Evolutionary conservation across 2,329 filamentous ascomycete genomes (phyloP).

Genomic region (Diaporthe caulivora): DNA sequence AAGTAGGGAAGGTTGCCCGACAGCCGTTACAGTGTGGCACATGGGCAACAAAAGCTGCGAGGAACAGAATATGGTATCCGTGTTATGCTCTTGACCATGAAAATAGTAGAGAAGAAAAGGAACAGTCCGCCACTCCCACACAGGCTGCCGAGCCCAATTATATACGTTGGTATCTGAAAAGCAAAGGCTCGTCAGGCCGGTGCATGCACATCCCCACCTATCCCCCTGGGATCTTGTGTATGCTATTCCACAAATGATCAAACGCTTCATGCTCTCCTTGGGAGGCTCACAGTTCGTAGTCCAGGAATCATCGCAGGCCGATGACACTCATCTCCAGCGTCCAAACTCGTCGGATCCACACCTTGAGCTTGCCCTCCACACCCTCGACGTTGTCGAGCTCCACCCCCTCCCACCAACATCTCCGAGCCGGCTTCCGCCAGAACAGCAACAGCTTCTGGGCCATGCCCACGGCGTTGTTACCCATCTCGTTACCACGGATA

Average conservation of each 20-base stretch:
- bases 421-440: slow-evolving; percentile 95
- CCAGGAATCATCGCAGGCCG: slow-evolving; percentile 73
- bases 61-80: slow-evolving; percentile 38
- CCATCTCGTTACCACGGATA: slow-evolving; percentile 82
- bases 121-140: slow-evolving; percentile 26
- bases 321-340: slow-evolving; percentile 98
- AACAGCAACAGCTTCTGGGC: slow-evolving; percentile 97
- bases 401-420: slow-evolving; percentile 99
- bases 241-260: slow-evolving; percentile 11
- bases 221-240: no score
- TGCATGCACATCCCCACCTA: background rate
- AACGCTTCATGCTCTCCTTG: slow-evolving; percentile 12
- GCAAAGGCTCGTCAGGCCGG: slow-evolving; percentile 18
- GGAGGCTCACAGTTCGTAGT: background rate
- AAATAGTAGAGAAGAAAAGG: slow-evolving; percentile 16
- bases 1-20: background rate
- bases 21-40: background rate
- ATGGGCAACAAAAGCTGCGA: background rate
- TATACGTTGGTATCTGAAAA: slow-evolving; percentile 36
- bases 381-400: slow-evolving; percentile 91
- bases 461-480: slow-evolving; percentile 91
- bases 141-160: slow-evolving; percentile 33
- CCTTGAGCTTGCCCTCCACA: slow-evolving; percentile 91
- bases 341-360: slow-evolving; percentile 99
- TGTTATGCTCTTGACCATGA: slow-evolving; percentile 36